Conservation (phyloP, 495 filamentous ascomycete genomes). For the Melanomma pulvis-pyrius region DNA sequence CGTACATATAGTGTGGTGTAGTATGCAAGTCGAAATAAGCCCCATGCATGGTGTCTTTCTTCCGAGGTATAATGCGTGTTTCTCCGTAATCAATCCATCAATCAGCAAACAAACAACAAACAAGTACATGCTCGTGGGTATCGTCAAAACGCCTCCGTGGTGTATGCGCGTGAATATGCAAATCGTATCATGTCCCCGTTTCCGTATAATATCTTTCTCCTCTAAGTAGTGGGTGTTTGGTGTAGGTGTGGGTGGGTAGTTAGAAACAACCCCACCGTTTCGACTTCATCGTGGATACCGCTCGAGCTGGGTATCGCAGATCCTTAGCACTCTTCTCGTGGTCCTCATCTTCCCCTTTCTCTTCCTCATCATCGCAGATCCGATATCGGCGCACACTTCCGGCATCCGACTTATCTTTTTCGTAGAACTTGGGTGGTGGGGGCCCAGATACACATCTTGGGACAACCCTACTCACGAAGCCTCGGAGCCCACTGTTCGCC, state of each 20-base stretch:
- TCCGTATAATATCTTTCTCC: not conserved
- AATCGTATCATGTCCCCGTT: not conserved
- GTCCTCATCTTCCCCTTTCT: slow-evolving; percentile 1
- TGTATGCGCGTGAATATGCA: slow-evolving; percentile 9
- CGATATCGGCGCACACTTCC: slow-evolving; percentile 32
- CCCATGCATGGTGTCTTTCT: too few relatives aligned
- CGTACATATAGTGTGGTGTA: slow-evolving; percentile 2
- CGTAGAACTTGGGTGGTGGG: slow-evolving; percentile 24
- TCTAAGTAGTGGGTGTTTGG: not conserved
- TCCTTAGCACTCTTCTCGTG: slow-evolving; percentile 20
- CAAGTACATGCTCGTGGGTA: slow-evolving; percentile 12
- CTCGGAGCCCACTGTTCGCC: slow-evolving; percentile 24
- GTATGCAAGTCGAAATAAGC: not conserved
- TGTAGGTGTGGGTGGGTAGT: not conserved
- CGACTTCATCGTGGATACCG: not conserved
- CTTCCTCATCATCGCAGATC: slow-evolving; percentile 18
- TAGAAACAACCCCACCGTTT: slow-evolving; percentile 28
- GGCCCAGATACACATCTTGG: slow-evolving; percentile 30
- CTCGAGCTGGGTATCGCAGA: not conserved
- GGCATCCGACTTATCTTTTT: slow-evolving; percentile 22
- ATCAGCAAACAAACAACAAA: too few relatives aligned
- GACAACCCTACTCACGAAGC: slow-evolving; percentile 18
- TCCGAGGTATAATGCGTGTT: not conserved
- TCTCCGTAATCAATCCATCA: not conserved
- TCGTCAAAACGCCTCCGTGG: slow-evolving; percentile 18